A percentile compares a stretch with the other conserved stretches of the same genome.
Evolutionary conservation across 148 eudicot genomes (phyloP).

Genomic region (Suaeda aralocaspica): DNA sequence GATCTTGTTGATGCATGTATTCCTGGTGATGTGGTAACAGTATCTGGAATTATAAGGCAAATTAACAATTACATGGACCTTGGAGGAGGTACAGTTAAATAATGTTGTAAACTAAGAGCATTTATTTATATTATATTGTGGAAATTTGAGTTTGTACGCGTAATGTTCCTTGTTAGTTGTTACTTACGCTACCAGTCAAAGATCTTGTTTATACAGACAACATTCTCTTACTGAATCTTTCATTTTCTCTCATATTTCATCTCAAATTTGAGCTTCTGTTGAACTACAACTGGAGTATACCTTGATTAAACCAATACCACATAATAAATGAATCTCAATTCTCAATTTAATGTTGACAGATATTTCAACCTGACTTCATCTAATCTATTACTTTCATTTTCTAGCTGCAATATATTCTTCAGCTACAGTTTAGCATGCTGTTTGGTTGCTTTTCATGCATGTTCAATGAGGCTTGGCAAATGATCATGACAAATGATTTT

Average conservation of each 20-base stretch:
- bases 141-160: background rate
- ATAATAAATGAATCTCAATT: background rate
- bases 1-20: constrained; percentile 97
- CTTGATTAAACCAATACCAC: background rate
- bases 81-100: constrained; percentile 78
- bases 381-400: too few relatives aligned
- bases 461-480: background rate
- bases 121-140: background rate
- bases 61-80: constrained; percentile 96
- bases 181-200: background rate
- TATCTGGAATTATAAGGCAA: constrained; percentile 84
- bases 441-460: background rate
- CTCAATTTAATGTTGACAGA: too few relatives aligned
- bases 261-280: background rate
- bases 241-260: background rate
- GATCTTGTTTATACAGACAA: background rate
- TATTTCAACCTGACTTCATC: background rate
- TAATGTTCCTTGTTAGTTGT: background rate
- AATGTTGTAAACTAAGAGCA: background rate
- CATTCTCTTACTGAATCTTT: background rate
- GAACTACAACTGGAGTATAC: background rate
- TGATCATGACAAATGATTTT: background rate
- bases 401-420: background rate
- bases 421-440: background rate
- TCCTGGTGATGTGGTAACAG: constrained; percentile 96